Evolutionary conservation across 331 rosid genomes (phyloP), one percentile per base, ranked within the genome.

Genomic region (Rhamnella rubrinervis): DNA sequence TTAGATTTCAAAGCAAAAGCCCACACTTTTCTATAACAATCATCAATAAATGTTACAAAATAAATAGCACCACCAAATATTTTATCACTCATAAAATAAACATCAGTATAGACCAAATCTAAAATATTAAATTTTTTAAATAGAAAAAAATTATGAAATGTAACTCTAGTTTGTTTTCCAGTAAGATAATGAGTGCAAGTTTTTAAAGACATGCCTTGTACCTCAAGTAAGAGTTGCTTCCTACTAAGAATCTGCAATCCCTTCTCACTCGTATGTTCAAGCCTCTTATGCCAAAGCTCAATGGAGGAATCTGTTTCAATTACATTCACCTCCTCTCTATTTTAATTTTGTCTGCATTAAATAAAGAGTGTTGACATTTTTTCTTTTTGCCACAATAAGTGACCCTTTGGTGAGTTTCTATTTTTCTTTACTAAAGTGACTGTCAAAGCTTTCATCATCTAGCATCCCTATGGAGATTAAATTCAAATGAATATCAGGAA

Each of bases 191-290:
- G 12, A 26, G 11, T 25, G 55, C 55, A 76, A 11, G 17, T 46
- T 6, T 62, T 26, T 1, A 41, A 21, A 28, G 53, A 50, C 9
- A 4, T 6, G 41, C 9, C 20, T 23, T 23, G 23, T 23, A 23
- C 23, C 23, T 23, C 23, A 23, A 1, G 23, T 23, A 23, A 23
- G 23, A 23, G 23, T 23, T 23, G 23, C 23, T 23, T 23, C 23
- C 23, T 23, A 1, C 1, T 1, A 23, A 23, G 23, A 23, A 23
- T 23, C 0, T 23, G 23, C 1, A 23, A 1, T 23, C 16, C 40
- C 4, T 61, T 63, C 60, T 68, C 44, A n/a, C 75, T 68, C 7
- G 68, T 53, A 16, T 69, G 56, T 11, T 46, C 63, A 16, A 67
- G 40, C 28, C 56, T n/a, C 56, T 11, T 67, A 5, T 59, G 60